Evolutionary conservation across 2,329 filamentous ascomycete genomes (phyloP).

Genomic region (Elsinoe ampelina): DNA sequence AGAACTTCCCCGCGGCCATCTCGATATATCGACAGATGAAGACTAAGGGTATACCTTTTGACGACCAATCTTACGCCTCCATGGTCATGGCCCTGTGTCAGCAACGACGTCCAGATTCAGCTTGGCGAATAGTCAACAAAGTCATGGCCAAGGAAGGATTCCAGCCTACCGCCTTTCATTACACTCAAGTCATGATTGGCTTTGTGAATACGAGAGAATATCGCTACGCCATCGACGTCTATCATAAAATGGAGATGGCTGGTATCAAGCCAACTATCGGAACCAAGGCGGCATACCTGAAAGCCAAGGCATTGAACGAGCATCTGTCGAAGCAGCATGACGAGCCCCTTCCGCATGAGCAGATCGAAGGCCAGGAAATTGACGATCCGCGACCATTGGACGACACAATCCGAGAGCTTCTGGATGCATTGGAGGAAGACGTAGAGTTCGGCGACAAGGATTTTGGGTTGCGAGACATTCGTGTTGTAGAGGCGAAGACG

Average conservation of each 20-base stretch:
- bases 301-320: conserved; percentile 25
- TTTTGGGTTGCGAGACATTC: not conserved
- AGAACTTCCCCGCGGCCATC: conserved; percentile 47
- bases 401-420: conserved; percentile 29
- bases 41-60: conserved; percentile 39
- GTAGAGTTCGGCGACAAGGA: conserved; percentile 13
- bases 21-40: conserved; percentile 49
- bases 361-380: conserved; percentile 29
- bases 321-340: conserved; percentile 12
- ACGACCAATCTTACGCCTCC: conserved; percentile 51
- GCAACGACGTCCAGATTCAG: conserved; percentile 45
- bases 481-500: not conserved
- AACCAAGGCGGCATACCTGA: conserved; percentile 35
- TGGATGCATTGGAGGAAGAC: conserved; percentile 20
- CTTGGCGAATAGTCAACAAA: conserved; percentile 43
- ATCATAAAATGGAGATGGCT: conserved; percentile 34
- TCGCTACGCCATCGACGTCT: conserved; percentile 42
- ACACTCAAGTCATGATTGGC: conserved; percentile 45
- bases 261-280: conserved; percentile 34
- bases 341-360: conserved; percentile 18
- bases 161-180: conserved; percentile 40
- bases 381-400: conserved; percentile 29
- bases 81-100: conserved; percentile 50
- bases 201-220: conserved; percentile 34
- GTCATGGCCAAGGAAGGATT: conserved; percentile 43